Conservation (phyloP, 108 stramenopile genomes). For the Nannochloropsis gaditana region DNA sequence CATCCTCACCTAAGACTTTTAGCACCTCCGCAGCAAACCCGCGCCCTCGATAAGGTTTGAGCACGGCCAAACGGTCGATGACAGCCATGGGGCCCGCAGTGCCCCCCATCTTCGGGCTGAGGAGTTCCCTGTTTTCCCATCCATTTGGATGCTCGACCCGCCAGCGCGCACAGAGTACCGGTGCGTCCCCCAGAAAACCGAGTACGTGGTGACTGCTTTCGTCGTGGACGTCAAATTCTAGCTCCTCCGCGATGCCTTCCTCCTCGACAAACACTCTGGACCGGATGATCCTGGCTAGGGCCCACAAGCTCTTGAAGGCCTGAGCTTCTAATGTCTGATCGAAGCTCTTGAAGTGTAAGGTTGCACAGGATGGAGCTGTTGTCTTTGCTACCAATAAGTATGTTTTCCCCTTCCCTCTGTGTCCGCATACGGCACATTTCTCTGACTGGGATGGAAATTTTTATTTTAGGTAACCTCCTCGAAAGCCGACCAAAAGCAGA, state of each 20-base stretch:
- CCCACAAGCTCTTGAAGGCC: conserved; percentile 6
- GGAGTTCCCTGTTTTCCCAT: not conserved
- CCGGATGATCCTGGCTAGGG: not conserved
- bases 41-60: not conserved
- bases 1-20: not conserved
- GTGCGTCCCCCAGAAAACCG: not conserved
- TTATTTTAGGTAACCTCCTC: not conserved
- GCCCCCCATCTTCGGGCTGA: not conserved
- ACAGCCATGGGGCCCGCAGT: not conserved
- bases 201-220: not conserved
- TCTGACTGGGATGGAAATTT: not conserved
- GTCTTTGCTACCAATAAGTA: not conserved
- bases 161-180: conserved; percentile 4
- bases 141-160: not conserved
- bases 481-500: not conserved
- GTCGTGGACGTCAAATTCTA: conserved; percentile 15
- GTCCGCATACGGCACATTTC: not conserved
- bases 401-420: not conserved
- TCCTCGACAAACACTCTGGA: not conserved
- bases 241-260: not conserved
- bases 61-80: not conserved
- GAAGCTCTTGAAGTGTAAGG: not conserved
- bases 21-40: not conserved
- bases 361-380: conserved; percentile 19
- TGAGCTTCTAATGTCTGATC: not conserved